Evolutionary conservation across 305 asterid species (phyloP).

Genomic region (Fraxinus xanthoxyloides): DNA sequence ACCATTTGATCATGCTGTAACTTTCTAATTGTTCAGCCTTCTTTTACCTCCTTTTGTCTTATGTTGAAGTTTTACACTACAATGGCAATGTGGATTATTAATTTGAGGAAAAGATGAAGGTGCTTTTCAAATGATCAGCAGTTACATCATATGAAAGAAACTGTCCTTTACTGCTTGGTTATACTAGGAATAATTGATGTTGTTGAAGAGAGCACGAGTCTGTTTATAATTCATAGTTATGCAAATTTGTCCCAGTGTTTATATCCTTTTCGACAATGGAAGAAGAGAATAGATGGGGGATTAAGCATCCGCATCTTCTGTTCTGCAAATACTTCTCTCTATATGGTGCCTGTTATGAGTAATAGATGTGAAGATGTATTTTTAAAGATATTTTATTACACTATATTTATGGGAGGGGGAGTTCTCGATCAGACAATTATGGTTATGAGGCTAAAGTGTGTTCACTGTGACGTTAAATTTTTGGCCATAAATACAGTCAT

Average conservation of each 20-base stretch:
- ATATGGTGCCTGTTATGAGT: neutral
- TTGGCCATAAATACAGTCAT: conserved; percentile 16
- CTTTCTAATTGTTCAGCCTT: conserved; percentile 1
- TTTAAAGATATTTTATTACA: conserved; percentile 10
- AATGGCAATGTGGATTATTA: conserved; percentile 16
- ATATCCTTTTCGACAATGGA: neutral
- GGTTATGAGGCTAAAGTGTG: neutral
- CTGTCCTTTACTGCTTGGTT: conserved; percentile 6
- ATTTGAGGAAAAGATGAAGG: conserved; percentile 11
- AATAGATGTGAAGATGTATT: neutral
- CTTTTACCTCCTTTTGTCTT: neutral
- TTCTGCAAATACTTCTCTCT: neutral
- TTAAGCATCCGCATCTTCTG: neutral
- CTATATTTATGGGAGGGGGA: neutral
- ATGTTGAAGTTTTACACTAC: conserved; percentile 3
- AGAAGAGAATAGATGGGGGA: neutral
- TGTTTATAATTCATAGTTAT: neutral
- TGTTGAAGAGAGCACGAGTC: conserved; percentile 5
- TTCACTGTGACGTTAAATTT: neutral
- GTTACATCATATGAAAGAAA: neutral
- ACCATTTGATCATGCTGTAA: conserved; percentile 1
- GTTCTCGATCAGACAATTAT: neutral
- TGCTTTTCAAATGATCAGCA: conserved; percentile 1
- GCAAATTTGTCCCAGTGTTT: neutral
- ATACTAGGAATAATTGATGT: neutral